These are phyloP conservation scores for Echinochloa phyllopogon DNA, from an alignment of 176 grass and related monocot genomes.

Conservation along the genomic window DNA sequence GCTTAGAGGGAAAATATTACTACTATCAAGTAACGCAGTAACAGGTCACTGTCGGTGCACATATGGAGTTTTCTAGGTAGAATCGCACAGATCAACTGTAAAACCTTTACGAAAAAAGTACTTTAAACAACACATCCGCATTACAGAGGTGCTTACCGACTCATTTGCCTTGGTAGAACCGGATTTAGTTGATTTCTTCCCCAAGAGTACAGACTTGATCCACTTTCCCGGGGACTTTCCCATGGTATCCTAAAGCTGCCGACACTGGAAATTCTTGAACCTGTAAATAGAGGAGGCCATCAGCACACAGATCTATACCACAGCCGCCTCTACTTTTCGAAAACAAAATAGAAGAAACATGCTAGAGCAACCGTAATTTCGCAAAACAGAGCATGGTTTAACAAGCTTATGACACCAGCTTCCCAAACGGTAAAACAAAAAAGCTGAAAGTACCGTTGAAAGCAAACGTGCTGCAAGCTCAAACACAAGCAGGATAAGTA, in stretches of 20 bases:
- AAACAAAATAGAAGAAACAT: background rate
- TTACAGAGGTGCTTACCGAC: constrained; percentile 37
- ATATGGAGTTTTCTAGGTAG: background rate
- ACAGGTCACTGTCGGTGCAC: background rate
- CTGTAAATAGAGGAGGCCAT: constrained; percentile 7
- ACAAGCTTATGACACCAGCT: background rate
- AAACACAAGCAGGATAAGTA: background rate
- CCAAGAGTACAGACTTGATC: constrained; percentile 87
- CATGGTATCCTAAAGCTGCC: constrained; percentile 47
- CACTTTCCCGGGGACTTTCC: constrained; percentile 91
- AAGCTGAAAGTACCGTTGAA: background rate
- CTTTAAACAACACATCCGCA: background rate
- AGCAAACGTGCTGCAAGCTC: background rate
- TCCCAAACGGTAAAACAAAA: background rate
- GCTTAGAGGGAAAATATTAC: background rate
- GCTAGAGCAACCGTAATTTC: background rate
- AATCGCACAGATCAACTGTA: background rate
- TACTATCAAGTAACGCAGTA: background rate
- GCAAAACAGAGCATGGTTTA: background rate
- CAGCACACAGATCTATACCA: constrained; percentile 32
- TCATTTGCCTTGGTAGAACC: constrained; percentile 55
- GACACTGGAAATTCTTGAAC: background rate
- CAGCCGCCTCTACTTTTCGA: background rate
- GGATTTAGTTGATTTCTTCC: constrained; percentile 81
- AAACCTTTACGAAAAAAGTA: background rate